Evolutionary conservation across 2,329 filamentous ascomycete species (phyloP).

Genomic region (Tolypocladium album): DNA sequence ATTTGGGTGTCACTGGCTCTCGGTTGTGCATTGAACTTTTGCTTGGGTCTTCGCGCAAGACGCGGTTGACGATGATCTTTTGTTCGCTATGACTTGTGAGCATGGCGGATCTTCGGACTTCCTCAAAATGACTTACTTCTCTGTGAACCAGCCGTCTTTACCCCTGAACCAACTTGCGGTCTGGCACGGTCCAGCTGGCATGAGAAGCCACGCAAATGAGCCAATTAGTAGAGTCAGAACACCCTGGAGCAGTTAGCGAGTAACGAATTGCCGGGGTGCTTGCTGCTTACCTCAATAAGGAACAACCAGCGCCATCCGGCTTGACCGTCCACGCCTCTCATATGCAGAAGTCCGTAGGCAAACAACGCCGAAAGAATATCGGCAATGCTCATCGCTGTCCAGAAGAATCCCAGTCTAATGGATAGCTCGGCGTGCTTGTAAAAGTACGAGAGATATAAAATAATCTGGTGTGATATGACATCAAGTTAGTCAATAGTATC

Average conservation of each 20-base stretch:
- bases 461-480: background rate
- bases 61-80: constrained; percentile 45
- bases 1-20: constrained; percentile 27
- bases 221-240: constrained; percentile 18
- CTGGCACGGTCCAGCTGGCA: constrained; percentile 22
- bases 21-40: constrained; percentile 52
- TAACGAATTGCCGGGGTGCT: no score
- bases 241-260: background rate
- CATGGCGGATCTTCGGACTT: rapidly evolving
- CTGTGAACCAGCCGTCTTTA: constrained; percentile 29
- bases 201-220: constrained; percentile 10
- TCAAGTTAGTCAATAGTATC: background rate
- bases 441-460: constrained; percentile 61
- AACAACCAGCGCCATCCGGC: constrained; percentile 28
- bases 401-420: constrained; percentile 56
- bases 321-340: constrained; percentile 25
- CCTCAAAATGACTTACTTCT: constrained; percentile 4
- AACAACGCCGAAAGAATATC: constrained; percentile 40
- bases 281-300: constrained; percentile 2
- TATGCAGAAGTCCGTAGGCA: constrained; percentile 28
- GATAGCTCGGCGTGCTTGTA: constrained; percentile 64
- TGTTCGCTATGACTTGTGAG: constrained; percentile 26
- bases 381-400: constrained; percentile 52
- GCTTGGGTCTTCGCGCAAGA: constrained; percentile 42
- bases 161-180: constrained; percentile 43